These are phyloP conservation scores for Pestalotiopsis sp. DNA, from an alignment of 2,329 filamentous ascomycete species.

Conservation along the genomic window DNA sequence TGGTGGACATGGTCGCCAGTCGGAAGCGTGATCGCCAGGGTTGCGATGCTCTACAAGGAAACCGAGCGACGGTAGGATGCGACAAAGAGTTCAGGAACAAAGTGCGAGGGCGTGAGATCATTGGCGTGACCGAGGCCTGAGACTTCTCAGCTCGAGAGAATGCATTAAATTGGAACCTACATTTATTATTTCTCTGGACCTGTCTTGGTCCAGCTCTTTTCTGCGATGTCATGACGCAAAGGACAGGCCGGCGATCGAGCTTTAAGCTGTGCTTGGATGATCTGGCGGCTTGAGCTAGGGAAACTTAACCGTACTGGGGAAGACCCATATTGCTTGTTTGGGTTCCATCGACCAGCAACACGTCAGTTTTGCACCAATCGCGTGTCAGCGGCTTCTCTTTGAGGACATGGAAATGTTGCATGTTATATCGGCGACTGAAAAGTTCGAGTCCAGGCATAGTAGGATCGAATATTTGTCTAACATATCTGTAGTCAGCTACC, in stretches of 20 bases:
- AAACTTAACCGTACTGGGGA: neutral
- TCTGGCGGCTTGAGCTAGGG: slow-evolving; percentile 4
- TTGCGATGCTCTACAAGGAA: neutral
- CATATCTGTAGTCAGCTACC: too few relatives aligned
- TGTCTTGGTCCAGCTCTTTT: slow-evolving; percentile 1
- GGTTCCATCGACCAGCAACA: neutral
- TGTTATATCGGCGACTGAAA: too few relatives aligned
- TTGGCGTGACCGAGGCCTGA: neutral
- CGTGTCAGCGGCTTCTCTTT: too few relatives aligned
- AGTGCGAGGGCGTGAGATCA: neutral
- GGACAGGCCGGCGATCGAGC: slow-evolving; percentile 21
- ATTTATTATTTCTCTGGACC: slow-evolving; percentile 20
- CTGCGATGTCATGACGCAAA: slow-evolving; percentile 28
- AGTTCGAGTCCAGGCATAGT: too few relatives aligned
- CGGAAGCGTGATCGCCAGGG: neutral
- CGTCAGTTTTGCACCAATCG: neutral
- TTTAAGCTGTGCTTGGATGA: neutral
- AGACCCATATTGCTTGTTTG: neutral
- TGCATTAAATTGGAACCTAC: neutral
- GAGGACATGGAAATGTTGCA: too few relatives aligned
- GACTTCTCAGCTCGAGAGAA: neutral
- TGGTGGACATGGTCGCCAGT: neutral
- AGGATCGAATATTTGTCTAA: too few relatives aligned
- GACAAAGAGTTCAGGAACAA: neutral
- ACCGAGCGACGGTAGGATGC: neutral